Percentiles rank a stretch among this genome's conserved stretches.
Evolutionary conservation across 176 grass and related monocot species (phyloP).

Genomic region (maize (Zea mays)): Zm-B73-REFERENCE-NAM-5.0 NC_050100.1:219927001-219927500

Average conservation of each 20-base stretch:
- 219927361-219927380: neutral
- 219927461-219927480: too few species aligned
- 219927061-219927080: conserved; percentile 48
- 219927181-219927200: conserved; percentile 35
- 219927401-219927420: too few species aligned
- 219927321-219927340: neutral
- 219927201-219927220: conserved; percentile 41
- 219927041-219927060: conserved; percentile 47
- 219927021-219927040: neutral
- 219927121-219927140: conserved; percentile 58
- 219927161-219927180: conserved; percentile 35
- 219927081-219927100: conserved; percentile 60
- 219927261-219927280: conserved; percentile 36
- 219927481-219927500: too few species aligned
- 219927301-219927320: conserved; percentile 41
- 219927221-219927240: neutral
- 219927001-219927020: neutral
- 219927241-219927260: conserved; percentile 28
- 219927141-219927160: conserved; percentile 44
- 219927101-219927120: conserved; percentile 47
- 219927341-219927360: neutral
- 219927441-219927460: too few species aligned
- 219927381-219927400: neutral
- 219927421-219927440: too few species aligned
- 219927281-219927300: conserved; percentile 24